These are phyloP conservation scores for Colletotrichum orbiculare DNA, from an alignment of 2,329 filamentous ascomycete genomes.

Conservation along the genomic window DNA sequence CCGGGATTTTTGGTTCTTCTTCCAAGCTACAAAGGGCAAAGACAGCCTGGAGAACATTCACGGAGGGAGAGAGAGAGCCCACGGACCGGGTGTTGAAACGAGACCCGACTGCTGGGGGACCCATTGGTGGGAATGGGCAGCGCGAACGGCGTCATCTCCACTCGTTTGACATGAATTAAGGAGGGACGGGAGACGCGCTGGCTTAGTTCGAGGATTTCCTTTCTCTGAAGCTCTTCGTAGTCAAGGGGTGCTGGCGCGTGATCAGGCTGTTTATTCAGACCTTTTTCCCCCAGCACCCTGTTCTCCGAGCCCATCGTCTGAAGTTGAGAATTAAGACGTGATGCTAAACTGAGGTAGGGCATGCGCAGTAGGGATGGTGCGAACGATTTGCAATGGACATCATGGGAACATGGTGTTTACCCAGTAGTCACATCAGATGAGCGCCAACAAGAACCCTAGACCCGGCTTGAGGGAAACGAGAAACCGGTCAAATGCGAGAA, in stretches of 20 bases:
- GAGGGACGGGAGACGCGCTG: slow-evolving; percentile 19
- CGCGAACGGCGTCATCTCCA: slow-evolving; percentile 11
- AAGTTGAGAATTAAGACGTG: slow-evolving; percentile 28
- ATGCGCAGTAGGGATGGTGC: slow-evolving; percentile 1
- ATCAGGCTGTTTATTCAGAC: neutral
- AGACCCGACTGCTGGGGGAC: slow-evolving; percentile 8
- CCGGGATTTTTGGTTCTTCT: too few relatives aligned
- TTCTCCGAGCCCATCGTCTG: slow-evolving; percentile 22
- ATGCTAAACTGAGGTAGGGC: neutral
- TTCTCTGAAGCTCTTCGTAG: neutral
- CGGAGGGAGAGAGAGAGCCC: neutral
- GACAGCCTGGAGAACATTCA: neutral
- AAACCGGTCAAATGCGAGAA: slow-evolving; percentile 5
- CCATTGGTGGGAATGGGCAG: slow-evolving; percentile 15
- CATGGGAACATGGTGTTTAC: neutral
- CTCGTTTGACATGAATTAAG: slow-evolving; percentile 35
- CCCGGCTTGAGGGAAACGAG: slow-evolving; percentile 9
- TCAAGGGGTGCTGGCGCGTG: too few relatives aligned
- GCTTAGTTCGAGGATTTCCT: neutral
- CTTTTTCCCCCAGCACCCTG: neutral
- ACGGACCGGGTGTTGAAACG: slow-evolving; percentile 18
- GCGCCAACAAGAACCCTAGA: neutral
- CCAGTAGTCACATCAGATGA: neutral
- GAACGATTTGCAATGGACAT: slow-evolving; percentile 7
- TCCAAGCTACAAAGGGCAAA: neutral